Base-by-base conservation (phyloP, 148 eudicot genomes). In the Nyssa sinensis region DNA sequence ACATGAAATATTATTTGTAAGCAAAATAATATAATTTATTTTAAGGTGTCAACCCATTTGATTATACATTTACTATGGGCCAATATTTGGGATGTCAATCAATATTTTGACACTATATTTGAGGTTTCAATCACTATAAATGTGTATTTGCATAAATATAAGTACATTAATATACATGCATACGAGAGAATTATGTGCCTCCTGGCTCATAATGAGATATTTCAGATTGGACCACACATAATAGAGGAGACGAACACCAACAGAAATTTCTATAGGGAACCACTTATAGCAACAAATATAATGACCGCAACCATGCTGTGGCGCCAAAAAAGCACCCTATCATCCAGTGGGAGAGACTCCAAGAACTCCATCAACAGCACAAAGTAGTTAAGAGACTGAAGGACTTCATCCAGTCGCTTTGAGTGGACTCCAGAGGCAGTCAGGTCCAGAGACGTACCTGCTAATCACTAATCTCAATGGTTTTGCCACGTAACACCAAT, bases 401-500 rank as follows among this genome's bases (percentile, higher is more conserved):
- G 47, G 28, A 86, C 33, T 55, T 83, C 83, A 0, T 70, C 72
- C 30, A 77, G 1, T 27, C 27, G 57, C 57, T 70, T 75, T 0
- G 74, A 76, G 65, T 83, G 61, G 57, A 57, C 30, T 10, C 84
- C 86, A 5, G 84, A 76, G 0, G 77, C 81, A 7, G 81, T 80
- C 64, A 86, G 60, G 64, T 83, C 84, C 16, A 81, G 63, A 53
- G 67, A 77, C 0, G 77, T 78, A 78, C 84, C 29, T 27, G 62
- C 74, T 83, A 78, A 62, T 84, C 84, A 55, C 67, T 3, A 72
- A 55, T 74, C 67, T 79, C 21, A 83, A 78, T 19, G 62, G 63
- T 4, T 78, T 30, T 24, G 29, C 80, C 24, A 78, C 60, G 70
- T 83, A 81, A 74, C 63, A 83, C 89, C 86, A 86, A 32, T 82